Base-by-base conservation (phyloP, 2,329 filamentous ascomycete genomes). In the Paracamarosporium sp. region DNA sequence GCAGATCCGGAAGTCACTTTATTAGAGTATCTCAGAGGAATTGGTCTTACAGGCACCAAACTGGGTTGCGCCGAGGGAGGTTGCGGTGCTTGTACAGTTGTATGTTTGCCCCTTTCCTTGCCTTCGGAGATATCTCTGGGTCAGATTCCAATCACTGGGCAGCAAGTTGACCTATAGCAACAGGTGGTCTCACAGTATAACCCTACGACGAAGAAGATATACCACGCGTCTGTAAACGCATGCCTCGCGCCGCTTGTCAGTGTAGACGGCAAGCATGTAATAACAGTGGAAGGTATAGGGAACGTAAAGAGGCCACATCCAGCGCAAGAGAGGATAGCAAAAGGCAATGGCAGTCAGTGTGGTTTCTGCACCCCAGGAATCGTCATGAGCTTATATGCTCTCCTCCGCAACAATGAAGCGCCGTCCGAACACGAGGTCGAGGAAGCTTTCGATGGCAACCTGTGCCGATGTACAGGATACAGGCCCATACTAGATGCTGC, bases 281-380 rank as follows among this genome's bases (percentile, higher is more conserved):
- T 99, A 73, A 99, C 95, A 3, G 89, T 99, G 38, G 95, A 99
- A 78, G 95, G 95, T 6, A 97, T 99, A 69, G 95, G 95, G 11
- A 91, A 90, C 74, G 88, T 91, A 27, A 90, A 95, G 75, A 87
- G 84, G 40, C 95, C 95, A 5, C 95, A 99, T 80, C 91, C 94
- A 1, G 83, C 90, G 3, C 95, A 98, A 75, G 93, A 98, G 79
- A 86, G 95, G 46, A 90, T 99, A 68, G 94, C 95, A 17, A 91
- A 91, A 77, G 87, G 90, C 30, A 95, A 97, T 79, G 95, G 95
- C 47, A 96, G 92, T 66, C 94, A 99, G 76, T 99, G 89, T 75
- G 89, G 93, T 1, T 99, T 99, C 79, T 99, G 95, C 72, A 98
- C 95, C 0, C 95, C 95, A 4, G 95, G 95, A 2, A 98, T 99